Evolutionary conservation across 257 asterid species (phyloP).

Genomic region (Solanum clarkiae): DNA sequence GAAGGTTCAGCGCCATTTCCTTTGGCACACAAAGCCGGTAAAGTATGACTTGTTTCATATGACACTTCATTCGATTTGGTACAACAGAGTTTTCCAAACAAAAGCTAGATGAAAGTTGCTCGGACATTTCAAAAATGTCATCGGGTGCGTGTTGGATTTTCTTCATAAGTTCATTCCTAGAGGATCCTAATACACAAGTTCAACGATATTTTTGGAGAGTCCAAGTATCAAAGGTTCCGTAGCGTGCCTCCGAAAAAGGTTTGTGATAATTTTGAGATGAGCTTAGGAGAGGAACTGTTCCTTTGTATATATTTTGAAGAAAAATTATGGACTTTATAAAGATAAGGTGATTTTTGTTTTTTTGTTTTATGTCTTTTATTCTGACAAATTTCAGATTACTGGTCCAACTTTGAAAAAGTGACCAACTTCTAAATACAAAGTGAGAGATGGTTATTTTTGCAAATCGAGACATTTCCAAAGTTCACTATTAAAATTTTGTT

Average conservation of each 20-base stretch:
- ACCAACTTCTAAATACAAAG: background rate
- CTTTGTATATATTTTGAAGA: background rate
- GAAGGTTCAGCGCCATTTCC: slow-evolving; percentile 63
- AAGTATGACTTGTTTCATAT: slow-evolving; percentile 84
- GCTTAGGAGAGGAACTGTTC: background rate
- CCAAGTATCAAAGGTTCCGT: background rate
- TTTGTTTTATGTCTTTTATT: background rate
- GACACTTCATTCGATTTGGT: slow-evolving; percentile 94
- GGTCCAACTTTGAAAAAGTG: background rate
- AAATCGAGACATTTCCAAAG: background rate
- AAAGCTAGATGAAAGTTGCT: slow-evolving; percentile 32
- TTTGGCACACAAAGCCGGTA: slow-evolving; percentile 73
- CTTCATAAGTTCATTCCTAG: background rate
- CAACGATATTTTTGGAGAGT: background rate
- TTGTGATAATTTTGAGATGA: background rate
- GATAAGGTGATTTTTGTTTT: background rate
- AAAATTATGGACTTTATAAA: background rate
- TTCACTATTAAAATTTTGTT: background rate
- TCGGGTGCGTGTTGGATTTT: background rate
- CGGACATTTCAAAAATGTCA: background rate
- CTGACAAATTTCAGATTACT: background rate
- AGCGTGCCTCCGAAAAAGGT: background rate
- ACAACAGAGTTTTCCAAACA: slow-evolving; percentile 69
- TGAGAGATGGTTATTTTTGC: background rate
- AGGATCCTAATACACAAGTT: background rate